phyloP scores from a whole-genome alignment of 2,329 filamentous ascomycete genomes.

The Delphinella strobiligena region DNA sequence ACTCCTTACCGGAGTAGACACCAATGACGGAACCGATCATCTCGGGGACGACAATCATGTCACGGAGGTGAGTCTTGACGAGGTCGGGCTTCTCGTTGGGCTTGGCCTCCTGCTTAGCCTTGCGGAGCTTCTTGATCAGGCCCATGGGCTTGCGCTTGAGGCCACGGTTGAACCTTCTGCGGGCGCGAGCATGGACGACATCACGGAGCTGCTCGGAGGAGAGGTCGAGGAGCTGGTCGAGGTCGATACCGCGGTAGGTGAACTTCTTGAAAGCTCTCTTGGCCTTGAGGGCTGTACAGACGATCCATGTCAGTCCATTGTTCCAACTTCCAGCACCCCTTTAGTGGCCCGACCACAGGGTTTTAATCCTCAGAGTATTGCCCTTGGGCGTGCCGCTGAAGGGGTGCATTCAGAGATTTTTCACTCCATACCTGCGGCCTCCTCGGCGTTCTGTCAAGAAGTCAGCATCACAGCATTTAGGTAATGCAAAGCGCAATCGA shows the following conservation, averaged over 20 bases:
- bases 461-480: slow-evolving; percentile 17
- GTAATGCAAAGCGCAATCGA: slow-evolving; percentile 28
- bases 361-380: slow-evolving; percentile 21
- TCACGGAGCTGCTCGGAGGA: slow-evolving; percentile 96
- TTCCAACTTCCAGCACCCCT: slow-evolving; percentile 27
- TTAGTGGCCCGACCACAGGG: slow-evolving; percentile 29
- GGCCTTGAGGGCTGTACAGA: slow-evolving; percentile 79
- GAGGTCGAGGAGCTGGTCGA: slow-evolving; percentile 99
- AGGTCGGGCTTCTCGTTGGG: slow-evolving; percentile 99
- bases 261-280: slow-evolving; percentile 99
- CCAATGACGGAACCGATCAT: slow-evolving; percentile 99
- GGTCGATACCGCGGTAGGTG: slow-evolving; percentile 97
- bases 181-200: slow-evolving; percentile 97
- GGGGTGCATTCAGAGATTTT: slow-evolving; percentile 10
- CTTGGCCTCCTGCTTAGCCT: slow-evolving; percentile 96
- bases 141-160: slow-evolving; percentile 99
- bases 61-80: slow-evolving; percentile 98
- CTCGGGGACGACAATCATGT: slow-evolving; percentile 99
- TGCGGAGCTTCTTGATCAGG: slow-evolving; percentile 99
- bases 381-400: slow-evolving; percentile 15
- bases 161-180: slow-evolving; percentile 97
- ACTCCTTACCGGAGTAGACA: slow-evolving; percentile 99
- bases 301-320: slow-evolving; percentile 21
- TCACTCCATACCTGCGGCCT: slow-evolving; percentile 62
- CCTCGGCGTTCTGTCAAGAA: slow-evolving; percentile 70